A percentile compares a stretch with the other conserved stretches of the same genome.
Evolutionary conservation across 768 basidiomycete genomes (phyloP).

Genomic region (Termitomyces sp.): DNA sequence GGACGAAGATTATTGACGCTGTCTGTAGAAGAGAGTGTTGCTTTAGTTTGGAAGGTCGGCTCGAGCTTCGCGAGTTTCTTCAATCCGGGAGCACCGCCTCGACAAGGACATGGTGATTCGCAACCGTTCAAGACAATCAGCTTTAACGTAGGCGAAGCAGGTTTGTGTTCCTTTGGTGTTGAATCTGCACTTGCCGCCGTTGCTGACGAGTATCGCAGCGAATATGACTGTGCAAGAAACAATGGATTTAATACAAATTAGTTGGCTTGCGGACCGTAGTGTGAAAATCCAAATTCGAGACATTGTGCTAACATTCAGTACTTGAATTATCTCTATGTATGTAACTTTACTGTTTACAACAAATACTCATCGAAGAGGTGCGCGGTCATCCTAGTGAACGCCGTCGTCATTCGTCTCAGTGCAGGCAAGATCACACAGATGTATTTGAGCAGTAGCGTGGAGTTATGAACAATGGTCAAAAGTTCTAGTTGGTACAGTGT

Average conservation of each 20-base stretch:
- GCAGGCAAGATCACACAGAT: background rate
- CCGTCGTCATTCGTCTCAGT: no score
- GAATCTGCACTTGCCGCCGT: background rate
- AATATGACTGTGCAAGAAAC: conserved; percentile 48
- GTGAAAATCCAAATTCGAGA: conserved; percentile 82
- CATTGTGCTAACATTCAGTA: conserved; percentile 81
- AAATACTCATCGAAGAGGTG: no score
- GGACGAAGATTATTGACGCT: conserved; percentile 84
- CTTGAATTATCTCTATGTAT: conserved; percentile 20
- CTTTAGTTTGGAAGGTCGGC: conserved; percentile 96
- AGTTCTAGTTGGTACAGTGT: no score
- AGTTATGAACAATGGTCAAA: no score
- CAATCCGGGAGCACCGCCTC: conserved; percentile 83
- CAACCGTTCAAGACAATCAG: conserved; percentile 85
- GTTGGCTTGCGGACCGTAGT: conserved; percentile 81
- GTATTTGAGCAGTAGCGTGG: background rate
- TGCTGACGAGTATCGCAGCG: conserved; percentile 15
- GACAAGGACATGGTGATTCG: conserved; percentile 78
- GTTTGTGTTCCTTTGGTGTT: conserved; percentile 34
- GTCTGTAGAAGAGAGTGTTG: conserved; percentile 77
- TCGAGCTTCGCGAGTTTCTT: conserved; percentile 86
- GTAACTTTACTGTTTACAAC: no score
- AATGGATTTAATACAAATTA: conserved; percentile 69
- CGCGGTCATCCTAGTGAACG: no score
- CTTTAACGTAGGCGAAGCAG: conserved; percentile 81